Evolutionary conservation across 2,329 filamentous ascomycete species (phyloP).

Genomic region (Fusarium sublunatum): DNA sequence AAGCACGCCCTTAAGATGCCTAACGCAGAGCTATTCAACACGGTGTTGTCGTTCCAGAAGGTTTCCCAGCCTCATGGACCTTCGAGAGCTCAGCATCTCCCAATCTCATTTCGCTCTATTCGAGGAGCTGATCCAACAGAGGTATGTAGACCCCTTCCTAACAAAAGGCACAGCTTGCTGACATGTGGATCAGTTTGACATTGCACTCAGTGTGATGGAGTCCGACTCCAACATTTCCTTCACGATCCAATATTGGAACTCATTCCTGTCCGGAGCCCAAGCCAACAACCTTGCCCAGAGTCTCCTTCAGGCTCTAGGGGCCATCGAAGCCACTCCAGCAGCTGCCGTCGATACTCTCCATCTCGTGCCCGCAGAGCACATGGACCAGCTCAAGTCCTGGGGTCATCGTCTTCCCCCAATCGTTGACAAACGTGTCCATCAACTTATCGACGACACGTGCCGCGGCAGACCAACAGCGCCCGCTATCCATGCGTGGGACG

Average conservation of each 20-base stretch:
- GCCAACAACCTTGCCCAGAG: neutral
- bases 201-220: constrained; percentile 2
- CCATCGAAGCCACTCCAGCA: neutral
- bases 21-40: constrained; percentile 1
- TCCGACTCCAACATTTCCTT: neutral
- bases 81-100: neutral
- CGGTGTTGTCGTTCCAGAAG: constrained; percentile 4
- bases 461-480: neutral
- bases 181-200: neutral
- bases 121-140: neutral
- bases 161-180: neutral
- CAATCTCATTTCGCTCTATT: neutral
- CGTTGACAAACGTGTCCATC: neutral
- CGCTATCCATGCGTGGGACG: constrained; percentile 14
- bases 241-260: neutral
- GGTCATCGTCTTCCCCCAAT: neutral
- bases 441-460: neutral
- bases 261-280: neutral
- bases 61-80: neutral
- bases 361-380: neutral
- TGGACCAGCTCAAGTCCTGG: neutral
- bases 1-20: constrained; percentile 7
- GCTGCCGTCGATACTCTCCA: neutral
- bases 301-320: neutral
- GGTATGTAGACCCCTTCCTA: constrained; percentile 1